Base-by-base conservation (phyloP, 345 rosid species). In the Camelina neglecta region DNA sequence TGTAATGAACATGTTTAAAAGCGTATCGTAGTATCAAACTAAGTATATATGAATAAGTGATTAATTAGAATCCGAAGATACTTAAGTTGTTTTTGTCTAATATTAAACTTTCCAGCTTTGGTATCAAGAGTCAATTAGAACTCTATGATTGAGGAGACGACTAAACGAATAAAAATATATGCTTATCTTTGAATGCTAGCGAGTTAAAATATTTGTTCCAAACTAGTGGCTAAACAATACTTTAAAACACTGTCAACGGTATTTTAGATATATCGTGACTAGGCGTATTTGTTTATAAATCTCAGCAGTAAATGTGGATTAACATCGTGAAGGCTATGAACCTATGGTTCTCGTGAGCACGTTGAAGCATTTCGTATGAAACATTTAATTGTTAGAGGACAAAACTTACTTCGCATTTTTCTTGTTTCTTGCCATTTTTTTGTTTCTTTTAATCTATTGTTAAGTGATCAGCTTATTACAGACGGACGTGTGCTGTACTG, bases 271-370 rank as follows among this genome's bases (percentile, higher is more conserved):
- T 48, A 59, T 3, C 1, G 20, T 56, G 41, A 66, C 9, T 11
- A 59, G 54, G 26, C 16, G 35, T 75, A 58, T 48, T 49, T 49
- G 51, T 24, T 58, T 16, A 23, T 24, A 7, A 67, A 21, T 31
- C 42, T 59, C 20, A 26, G 45, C 53, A 58, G 67, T 58, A 49
- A 75, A 66, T 67, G 67, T 75, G 31, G 67, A 67, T 54, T 18
- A 41, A 29, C 24, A 41, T 61, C 39, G 26, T 61, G 60, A 49
- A 72, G 16, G 6, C n/a, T 60, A 38, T 20, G n/a, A 9, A 12
- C 65, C 65, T 36, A 38, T 20, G 29, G 10, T 6, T 2, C 48
- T 35, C n/a, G 21, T 47, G 67, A 60, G 42, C 75, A 61, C 68
- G 42, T 61, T 39, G 29, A 15, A 38, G 24, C 59, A 48, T 60